Conservation (phyloP, 495 filamentous ascomycete species). For the Platismatia glauca region DNA sequence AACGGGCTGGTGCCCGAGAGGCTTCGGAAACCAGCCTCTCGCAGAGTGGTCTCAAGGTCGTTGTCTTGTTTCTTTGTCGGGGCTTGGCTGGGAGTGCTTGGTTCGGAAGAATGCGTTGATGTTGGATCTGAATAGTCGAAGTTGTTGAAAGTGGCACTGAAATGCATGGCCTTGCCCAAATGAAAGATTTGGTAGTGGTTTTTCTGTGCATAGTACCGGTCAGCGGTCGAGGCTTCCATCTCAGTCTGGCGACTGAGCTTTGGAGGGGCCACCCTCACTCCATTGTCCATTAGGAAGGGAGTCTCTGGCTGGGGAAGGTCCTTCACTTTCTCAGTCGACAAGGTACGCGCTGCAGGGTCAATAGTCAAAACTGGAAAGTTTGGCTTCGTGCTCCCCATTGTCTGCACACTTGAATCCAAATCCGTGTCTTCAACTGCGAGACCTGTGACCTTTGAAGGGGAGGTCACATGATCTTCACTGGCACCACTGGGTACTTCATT, state of each 20-base stretch:
- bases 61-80: background rate
- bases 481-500: background rate
- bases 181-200: background rate
- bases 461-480: background rate
- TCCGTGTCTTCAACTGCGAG: background rate
- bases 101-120: background rate
- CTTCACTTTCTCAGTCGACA: background rate
- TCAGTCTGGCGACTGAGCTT: background rate
- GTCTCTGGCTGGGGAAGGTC: slow-evolving; percentile 11
- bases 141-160: background rate
- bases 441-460: background rate
- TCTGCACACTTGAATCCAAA: background rate
- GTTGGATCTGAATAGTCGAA: background rate
- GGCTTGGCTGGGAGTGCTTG: background rate
- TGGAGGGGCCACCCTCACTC: slow-evolving; percentile 1
- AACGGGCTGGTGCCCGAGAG: background rate
- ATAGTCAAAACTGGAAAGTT: background rate
- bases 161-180: background rate
- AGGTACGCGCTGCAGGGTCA: background rate
- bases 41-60: background rate
- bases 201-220: background rate
- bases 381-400: background rate
- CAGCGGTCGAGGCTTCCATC: background rate
- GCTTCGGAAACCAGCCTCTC: slow-evolving; percentile 1
- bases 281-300: slow-evolving; percentile 7